phyloP scores from a whole-genome alignment of 2,329 filamentous ascomycete genomes.

The Aspergillus japonicus region DNA sequence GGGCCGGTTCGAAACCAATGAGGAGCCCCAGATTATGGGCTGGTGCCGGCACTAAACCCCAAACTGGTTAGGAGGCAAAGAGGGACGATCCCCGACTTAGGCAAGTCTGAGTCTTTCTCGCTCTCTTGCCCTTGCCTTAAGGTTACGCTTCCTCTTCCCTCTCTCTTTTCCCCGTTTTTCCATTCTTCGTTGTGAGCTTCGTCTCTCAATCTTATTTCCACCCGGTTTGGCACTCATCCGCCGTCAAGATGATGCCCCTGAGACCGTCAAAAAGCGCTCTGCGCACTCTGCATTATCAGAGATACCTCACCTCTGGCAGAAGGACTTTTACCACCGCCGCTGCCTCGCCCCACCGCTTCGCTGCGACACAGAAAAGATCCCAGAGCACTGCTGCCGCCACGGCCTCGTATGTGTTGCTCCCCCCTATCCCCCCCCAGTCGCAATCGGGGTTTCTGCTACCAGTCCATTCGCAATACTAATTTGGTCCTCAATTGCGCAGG shows the following conservation, averaged over 20 bases:
- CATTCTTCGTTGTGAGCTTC: conserved; percentile 10
- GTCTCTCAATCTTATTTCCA: conserved; percentile 20
- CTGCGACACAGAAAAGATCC: conserved; percentile 46
- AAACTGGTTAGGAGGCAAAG: conserved; percentile 6
- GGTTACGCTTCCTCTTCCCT: conserved; percentile 18
- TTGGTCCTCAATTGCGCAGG: conserved; percentile 36
- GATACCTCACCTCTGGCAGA: conserved; percentile 37
- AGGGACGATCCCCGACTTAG: conserved; percentile 8
- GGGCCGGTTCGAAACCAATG: conserved; percentile 25
- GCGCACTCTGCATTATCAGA: conserved; percentile 47
- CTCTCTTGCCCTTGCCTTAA: conserved; percentile 22
- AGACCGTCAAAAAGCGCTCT: conserved; percentile 50
- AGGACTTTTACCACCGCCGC: conserved; percentile 48
- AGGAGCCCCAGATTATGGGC: conserved; percentile 25
- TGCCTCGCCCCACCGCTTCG: conserved; percentile 21
- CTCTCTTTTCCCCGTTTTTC: conserved; percentile 18
- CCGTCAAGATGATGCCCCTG: conserved; percentile 50
- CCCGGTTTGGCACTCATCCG: conserved; percentile 36
- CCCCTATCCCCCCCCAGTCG: background rate
- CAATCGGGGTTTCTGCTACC: background rate
- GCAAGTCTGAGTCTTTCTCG: conserved; percentile 18
- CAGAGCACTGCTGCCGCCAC: conserved; percentile 52
- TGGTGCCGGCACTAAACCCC: conserved; percentile 17
- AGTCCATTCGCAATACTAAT: conserved; percentile 15
- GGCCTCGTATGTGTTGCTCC: conserved; percentile 52